phyloP scores from a whole-genome alignment of 2,329 filamentous ascomycete genomes.

The Blastomyces emzantsi region DNA sequence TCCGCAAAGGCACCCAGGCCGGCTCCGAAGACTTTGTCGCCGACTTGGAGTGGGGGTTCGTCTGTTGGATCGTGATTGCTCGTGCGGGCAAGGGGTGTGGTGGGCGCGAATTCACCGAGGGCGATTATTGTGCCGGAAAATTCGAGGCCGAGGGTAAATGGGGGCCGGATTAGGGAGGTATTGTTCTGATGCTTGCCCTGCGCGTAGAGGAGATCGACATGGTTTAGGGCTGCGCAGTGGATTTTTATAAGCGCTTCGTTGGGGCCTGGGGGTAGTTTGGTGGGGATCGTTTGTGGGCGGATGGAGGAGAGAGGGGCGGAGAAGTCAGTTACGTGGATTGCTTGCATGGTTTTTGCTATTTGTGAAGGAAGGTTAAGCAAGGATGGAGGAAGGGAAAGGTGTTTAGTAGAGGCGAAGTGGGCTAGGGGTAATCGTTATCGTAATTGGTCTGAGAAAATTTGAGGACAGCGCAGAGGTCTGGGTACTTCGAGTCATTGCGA shows the following conservation, averaged over 20 bases:
- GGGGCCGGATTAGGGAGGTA: conserved; percentile 44
- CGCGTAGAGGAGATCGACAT: conserved; percentile 53
- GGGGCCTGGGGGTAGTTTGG: conserved; percentile 25
- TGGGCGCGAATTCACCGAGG: conserved; percentile 22
- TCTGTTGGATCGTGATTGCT: not conserved
- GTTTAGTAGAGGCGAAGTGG: not conserved
- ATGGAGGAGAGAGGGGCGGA: conserved; percentile 26
- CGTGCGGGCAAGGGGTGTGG: not conserved
- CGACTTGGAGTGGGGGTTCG: conserved; percentile 23
- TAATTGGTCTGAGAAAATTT: not conserved
- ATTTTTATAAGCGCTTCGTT: conserved; percentile 41
- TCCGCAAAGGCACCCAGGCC: conserved; percentile 46
- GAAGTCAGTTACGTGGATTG: conserved; percentile 33
- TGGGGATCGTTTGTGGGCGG: conserved; percentile 25
- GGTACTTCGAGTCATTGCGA: not conserved
- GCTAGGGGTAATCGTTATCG: not conserved
- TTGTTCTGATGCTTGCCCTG: conserved; percentile 55
- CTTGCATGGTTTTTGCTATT: conserved; percentile 30
- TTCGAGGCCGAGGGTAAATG: conserved; percentile 53
- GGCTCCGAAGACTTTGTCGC: conserved; percentile 48
- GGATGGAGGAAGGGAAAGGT: not conserved
- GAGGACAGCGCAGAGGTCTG: not conserved
- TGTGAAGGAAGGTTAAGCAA: not conserved
- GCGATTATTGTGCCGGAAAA: conserved; percentile 47
- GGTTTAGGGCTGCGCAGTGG: conserved; percentile 50